phyloP scores from a whole-genome alignment of 306 rosid genomes.

The Inga laurina region DNA sequence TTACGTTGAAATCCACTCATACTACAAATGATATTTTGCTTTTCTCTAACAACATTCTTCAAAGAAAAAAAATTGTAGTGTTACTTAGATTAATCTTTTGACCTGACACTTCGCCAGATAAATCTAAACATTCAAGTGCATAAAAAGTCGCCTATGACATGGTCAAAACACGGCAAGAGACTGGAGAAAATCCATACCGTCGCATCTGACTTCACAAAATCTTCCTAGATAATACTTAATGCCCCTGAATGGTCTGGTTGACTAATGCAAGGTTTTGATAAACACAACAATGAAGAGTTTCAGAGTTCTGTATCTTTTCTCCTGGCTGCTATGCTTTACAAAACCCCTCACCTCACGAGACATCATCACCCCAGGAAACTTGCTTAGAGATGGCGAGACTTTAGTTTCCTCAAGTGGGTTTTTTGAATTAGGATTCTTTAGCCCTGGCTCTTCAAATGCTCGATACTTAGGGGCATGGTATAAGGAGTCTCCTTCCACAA shows the following conservation, averaged over 20 bases:
- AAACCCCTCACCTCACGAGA: not conserved
- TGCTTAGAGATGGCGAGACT: constrained; percentile 25
- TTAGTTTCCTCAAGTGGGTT: constrained; percentile 22
- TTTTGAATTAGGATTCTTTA: constrained; percentile 38
- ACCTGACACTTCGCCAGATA: no score
- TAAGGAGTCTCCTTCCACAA: constrained; percentile 26
- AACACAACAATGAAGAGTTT: not conserved
- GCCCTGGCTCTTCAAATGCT: constrained; percentile 18
- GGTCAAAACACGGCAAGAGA: not conserved
- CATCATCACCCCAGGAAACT: not conserved
- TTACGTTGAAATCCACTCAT: no score
- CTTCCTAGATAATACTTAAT: not conserved
- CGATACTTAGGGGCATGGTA: constrained; percentile 40
- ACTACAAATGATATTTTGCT: no score
- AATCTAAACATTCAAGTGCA: no score
- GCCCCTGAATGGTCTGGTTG: no score
- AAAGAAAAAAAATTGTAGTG: no score
- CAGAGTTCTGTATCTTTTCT: not conserved
- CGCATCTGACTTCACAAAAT: not conserved
- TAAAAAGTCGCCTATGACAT: no score
- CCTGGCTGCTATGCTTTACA: not conserved
- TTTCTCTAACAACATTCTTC: no score
- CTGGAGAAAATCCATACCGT: not conserved
- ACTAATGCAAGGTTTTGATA: not conserved
- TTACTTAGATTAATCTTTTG: no score